Evolutionary conservation across 2,329 filamentous ascomycete species (phyloP), one percentile per base, ranked within the genome.

Genomic region (Diplodia scrobiculata): DNA sequence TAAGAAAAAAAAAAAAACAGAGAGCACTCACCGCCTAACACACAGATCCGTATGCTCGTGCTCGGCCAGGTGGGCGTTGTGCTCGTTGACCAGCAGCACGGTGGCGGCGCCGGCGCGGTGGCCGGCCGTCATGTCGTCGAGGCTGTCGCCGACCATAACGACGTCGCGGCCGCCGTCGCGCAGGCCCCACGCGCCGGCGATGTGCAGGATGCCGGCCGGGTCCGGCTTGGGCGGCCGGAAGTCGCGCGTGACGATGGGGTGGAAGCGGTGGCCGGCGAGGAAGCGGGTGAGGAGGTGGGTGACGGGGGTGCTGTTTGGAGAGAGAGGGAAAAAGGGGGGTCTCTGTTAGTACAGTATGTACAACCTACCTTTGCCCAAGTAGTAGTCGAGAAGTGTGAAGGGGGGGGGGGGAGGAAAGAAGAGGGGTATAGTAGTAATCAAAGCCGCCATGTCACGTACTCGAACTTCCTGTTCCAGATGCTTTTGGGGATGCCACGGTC

Each of bases 111-210:
- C 94, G 0, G 94, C 94, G 63, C 83, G 83, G 67, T 89, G 85
- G 0, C 95, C 94, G 0, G 94, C 92, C 7, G 89, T 91, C 87
- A 98, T 96, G 75, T 99, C 95, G 76, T 98, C 95, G 65, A 96
- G 87, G 17, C 89, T 92, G 67, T 85, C 84, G 10, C 82, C 83
- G 0, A 85, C 81, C 77, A 84, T 84, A 66, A 86, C 82, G 59
- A 86, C 77, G 21, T 79, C 73, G 0, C 77, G 81, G 1, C 32
- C 64, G 9, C 1, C 47, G 11, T 38, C 52, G 17, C n/a, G 34
- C 17, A 68, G 47, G 0, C 85, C 88, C 93, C 93, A 97, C 67
- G 82, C 79, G 69, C 84, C 82, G 0, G 92, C 92, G 71, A 97
- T 97, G 76, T 95, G 90, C 75, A 96, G 74, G 65, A 97, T 92